Evolutionary conservation across 495 filamentous ascomycete species (phyloP), one percentile per base, ranked within the genome.

Genomic region (Talaromyces nanjingensis): DNA sequence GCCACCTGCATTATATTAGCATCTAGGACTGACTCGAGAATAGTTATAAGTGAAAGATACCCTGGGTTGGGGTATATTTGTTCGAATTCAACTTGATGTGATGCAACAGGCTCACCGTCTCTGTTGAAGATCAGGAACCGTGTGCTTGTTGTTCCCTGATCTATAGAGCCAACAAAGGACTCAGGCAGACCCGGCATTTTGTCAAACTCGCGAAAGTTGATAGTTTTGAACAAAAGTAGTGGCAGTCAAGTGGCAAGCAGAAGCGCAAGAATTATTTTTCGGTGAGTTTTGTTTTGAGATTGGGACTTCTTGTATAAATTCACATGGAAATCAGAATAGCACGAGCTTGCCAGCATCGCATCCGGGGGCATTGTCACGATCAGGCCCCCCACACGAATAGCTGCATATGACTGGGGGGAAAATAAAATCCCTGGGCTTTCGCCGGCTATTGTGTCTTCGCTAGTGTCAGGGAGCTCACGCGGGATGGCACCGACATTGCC

Each of bases 81-180:
- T 66, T 83, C 84, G 71, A 97, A 96, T 71, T 97, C 92, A 34
- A 96, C 87, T 74, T 97, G 93, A 74, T 98, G 92, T 63, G 87
- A 89, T 18, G 91, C 91, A 20, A 93, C 86, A 6, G 91, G 90
- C 37, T 86, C 87, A 60, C 92, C 92, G 59, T 84, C 77, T 47
- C 83, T 81, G 74, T 96, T 86, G 76, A 98, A 97, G 57, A 98
- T 91, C 33, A 97, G 74, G 71, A 97, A 97, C 24, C 94, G 83
- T 16, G 94, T 91, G 65, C 91, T 96, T 3, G 93, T 97, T 14
- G 93, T 98, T 6, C 93, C 93, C 69, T 96, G 91, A 69, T 97
- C 93, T 68, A 98, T 93, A 11, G 87, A 83, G 4, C 87, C 88
- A 22, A 90, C 83, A 69, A 85, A 89, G 24, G 64, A 67, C 29